Base-by-base conservation (phyloP, 352 stramenopile species). In the Phytopythium cucurbitacearum region DNA sequence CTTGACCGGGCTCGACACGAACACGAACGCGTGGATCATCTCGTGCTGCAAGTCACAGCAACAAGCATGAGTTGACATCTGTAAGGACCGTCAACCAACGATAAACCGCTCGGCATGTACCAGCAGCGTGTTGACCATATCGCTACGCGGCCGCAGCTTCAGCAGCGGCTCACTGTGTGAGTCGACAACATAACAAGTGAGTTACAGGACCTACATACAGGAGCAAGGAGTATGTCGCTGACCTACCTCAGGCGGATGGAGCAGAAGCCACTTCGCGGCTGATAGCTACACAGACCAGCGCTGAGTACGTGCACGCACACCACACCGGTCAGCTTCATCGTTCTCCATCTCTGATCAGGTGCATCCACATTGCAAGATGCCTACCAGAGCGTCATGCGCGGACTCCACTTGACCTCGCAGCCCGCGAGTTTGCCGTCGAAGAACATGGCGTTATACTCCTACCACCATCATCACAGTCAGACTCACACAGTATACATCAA, bases 1-100 rank as follows among this genome's bases (percentile, higher is more conserved):
- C 9, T 80, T 73, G 48, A 91, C 70, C 16, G 74, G 67, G 16
- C 75, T 89, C 39, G 68, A 87, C 28, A 95, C 76, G 43, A 96
- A 96, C 42, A 95, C 67, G 59, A 76, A 96, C 13, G 87, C 87
- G 62, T 96, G 87, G 52, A 96, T 94, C 85, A 95, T 95, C 56
- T 96, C 87, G 54, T 96, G 87, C 80, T 94, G 56, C 16, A 44
- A 6, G 15, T 28, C 8, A 2, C 3, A 11, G n/a, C 0, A 5
- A 33, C 28, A 12, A 54, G 21, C 15, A 15, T 33, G 58, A 13
- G 37, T 13, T 10, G 57, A 45, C 7, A 53, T 12, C n/a, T 33
- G 8, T 46, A 51, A 33, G 32, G 21, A 35, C 39, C 15, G 13
- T 0, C 9, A 48, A 54, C 21, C 21, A 28, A 28, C 21, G 21